Percentiles rank a stretch among this genome's conserved stretches.
Conservation (phyloP, 768 basidiomycete genomes). For the Glaciozyma antarctica region DNA sequence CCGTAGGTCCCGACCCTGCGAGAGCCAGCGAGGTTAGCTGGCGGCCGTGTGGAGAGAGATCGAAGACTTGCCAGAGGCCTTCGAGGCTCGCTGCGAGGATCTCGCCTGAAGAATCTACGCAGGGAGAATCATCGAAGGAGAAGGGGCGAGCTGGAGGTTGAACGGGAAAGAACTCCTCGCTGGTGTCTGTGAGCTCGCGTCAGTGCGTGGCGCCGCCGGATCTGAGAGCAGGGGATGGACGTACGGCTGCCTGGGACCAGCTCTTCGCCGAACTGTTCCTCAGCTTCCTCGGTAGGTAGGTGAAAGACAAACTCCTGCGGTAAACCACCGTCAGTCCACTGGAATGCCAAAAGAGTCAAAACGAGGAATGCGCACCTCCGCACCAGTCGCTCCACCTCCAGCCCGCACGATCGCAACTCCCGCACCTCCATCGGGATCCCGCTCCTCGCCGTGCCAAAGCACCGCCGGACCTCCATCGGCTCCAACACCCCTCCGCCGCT, state of each 20-base stretch:
- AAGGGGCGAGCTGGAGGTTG: conserved; percentile 11
- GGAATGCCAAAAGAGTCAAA: no score
- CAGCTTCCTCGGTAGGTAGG: background rate
- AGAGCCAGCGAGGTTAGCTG: background rate
- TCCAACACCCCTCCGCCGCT: conserved; percentile 10
- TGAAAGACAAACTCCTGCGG: conserved; percentile 15
- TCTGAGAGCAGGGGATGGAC: no score
- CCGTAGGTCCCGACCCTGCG: conserved; percentile 27
- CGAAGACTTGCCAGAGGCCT: conserved; percentile 15
- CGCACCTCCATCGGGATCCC: conserved; percentile 4
- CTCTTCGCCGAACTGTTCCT: background rate
- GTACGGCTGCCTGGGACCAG: background rate
- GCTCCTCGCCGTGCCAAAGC: conserved; percentile 18
- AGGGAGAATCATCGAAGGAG: background rate
- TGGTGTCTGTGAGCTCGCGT: no score
- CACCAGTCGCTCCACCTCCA: conserved; percentile 4
- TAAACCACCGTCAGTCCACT: background rate
- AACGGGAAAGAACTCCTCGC: conserved; percentile 24
- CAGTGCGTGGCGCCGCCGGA: no score
- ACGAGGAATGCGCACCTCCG: background rate
- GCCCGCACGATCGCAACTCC: conserved; percentile 19
- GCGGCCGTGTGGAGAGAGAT: background rate
- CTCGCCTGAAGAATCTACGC: background rate
- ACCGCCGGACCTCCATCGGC: conserved; percentile 16
- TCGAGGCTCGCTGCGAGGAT: conserved; percentile 14